Conservation (phyloP, 441 rosid species). For the Jatropha podagrica region DNA sequence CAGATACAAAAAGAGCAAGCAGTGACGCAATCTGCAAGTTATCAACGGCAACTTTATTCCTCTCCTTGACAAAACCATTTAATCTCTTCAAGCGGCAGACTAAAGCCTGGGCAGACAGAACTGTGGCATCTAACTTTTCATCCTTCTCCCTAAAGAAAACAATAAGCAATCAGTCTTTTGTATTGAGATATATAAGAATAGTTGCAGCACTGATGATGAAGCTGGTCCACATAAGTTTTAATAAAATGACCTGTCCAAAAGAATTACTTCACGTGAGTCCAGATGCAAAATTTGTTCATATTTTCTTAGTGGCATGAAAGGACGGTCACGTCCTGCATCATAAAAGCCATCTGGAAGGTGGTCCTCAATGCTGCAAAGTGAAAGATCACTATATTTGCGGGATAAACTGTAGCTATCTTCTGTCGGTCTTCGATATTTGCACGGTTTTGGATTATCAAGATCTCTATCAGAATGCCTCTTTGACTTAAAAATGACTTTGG, state of each 20-base stretch:
- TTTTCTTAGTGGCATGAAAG: slow-evolving; percentile 64
- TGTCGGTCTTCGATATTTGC: slow-evolving; percentile 61
- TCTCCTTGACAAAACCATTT: slow-evolving; percentile 45
- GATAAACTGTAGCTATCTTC: slow-evolving; percentile 50
- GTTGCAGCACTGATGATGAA: neutral
- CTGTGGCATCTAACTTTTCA: slow-evolving; percentile 83
- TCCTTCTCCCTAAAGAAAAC: slow-evolving; percentile 57
- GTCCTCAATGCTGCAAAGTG: slow-evolving; percentile 81
- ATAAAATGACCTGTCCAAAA: slow-evolving; percentile 77
- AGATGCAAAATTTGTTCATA: slow-evolving; percentile 61
- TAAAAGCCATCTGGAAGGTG: slow-evolving; percentile 88
- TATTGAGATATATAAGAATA: neutral
- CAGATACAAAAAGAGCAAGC: slow-evolving; percentile 94
- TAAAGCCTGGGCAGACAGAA: slow-evolving; percentile 67
- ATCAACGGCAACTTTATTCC: slow-evolving; percentile 39
- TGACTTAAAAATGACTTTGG: slow-evolving; percentile 41
- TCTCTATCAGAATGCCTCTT: slow-evolving; percentile 76
- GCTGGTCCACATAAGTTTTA: neutral
- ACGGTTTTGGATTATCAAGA: slow-evolving; percentile 86
- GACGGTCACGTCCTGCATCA: slow-evolving; percentile 97
- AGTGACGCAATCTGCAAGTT: slow-evolving; percentile 64
- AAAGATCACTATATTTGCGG: slow-evolving; percentile 57
- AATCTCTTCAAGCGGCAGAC: slow-evolving; percentile 57
- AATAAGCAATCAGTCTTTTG: slow-evolving; percentile 20
- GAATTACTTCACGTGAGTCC: slow-evolving; percentile 95